Base-by-base conservation (phyloP, 1,284 basidiomycete genomes). In the Cutaneotrichosporon sp. region DNA sequence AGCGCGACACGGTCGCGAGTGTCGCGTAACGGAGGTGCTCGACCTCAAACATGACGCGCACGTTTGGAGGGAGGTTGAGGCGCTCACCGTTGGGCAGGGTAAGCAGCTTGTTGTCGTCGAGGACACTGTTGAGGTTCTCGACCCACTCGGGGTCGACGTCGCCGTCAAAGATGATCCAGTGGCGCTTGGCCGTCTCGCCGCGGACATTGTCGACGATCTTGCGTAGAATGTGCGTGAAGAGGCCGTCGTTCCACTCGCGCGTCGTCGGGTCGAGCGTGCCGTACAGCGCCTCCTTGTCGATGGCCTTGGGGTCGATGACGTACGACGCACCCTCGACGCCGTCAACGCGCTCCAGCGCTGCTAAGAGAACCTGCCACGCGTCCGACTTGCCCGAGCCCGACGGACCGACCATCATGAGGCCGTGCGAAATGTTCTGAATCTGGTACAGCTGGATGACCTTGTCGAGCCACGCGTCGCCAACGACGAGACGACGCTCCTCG, bases 101-200 rank as follows among this genome's bases (percentile, higher is more conserved):
- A 42, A 99, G 80, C 15, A 98, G 80, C 75, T 97, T 97, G 81
- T 99, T 99, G 76, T 99, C 96, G 66, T 99, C 97, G 48, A 99
- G 81, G 12, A 99, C 91, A 83, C 92, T 97, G 77, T 99, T 99
- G 76, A 99, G 78, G 73, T 98, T 99, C 77, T 99, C 97, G 8
- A 99, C 96, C 97, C 96, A 98, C 76, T 99, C 96, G 0, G 96
- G 96, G 79, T 99, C 97, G 47, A 99, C 94, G 70, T 99, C 96
- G 55, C 96, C 96, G 68, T 99, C 96, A 62, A 98, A 98, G 59
- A 99, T 89, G 67, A 99, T 98, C 96, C 96, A 99, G 72, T 99
- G 96, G 20, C 94, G 81, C 78, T 97, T 97, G 26, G 83, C 80
- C 72, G 91, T 96, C 76, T 97, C 97, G 26, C 96, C 96, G 68